Evolutionary conservation across 1,284 basidiomycete genomes (phyloP).

Genomic region (Amylostereum areolatum): DNA sequence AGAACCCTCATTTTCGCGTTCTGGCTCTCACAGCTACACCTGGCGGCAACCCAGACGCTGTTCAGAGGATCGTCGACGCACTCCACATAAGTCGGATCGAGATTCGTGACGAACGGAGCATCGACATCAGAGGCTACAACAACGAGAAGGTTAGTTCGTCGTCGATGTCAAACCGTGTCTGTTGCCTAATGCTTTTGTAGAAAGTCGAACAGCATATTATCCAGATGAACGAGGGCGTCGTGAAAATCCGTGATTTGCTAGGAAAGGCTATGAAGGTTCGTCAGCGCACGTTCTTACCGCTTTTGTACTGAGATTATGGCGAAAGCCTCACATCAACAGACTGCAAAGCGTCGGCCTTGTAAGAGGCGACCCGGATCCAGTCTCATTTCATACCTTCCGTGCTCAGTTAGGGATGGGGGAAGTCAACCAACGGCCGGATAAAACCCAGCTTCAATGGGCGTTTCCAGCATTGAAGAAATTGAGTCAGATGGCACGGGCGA

Average conservation of each 20-base stretch:
- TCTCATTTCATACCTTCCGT: conserved; percentile 51
- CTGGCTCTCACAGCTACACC: conserved; percentile 96
- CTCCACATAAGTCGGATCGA: conserved; percentile 97
- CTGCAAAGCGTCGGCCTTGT: conserved; percentile 20
- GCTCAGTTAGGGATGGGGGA: conserved; percentile 34
- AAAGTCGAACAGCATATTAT: conserved; percentile 69
- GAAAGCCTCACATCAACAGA: conserved; percentile 25
- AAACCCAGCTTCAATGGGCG: conserved; percentile 17
- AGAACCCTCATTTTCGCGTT: conserved; percentile 91
- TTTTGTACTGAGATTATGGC: background rate
- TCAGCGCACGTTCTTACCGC: conserved; percentile 1
- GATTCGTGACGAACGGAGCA: conserved; percentile 86
- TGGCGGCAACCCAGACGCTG: conserved; percentile 78
- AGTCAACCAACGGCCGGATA: conserved; percentile 28
- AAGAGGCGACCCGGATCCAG: conserved; percentile 29
- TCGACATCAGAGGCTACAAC: conserved; percentile 85
- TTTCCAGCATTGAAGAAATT: conserved; percentile 17
- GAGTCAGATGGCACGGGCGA: conserved; percentile 60
- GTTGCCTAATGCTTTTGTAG: conserved; percentile 25
- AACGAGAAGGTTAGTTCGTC: conserved; percentile 69
- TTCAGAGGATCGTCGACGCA: conserved; percentile 89
- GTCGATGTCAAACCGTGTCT: background rate
- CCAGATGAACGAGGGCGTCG: conserved; percentile 55
- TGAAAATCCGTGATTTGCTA: conserved; percentile 50
- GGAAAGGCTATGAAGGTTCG: conserved; percentile 70